Conservation (phyloP, 139 green algal genomes). For the Chlorella sp. region DNA sequence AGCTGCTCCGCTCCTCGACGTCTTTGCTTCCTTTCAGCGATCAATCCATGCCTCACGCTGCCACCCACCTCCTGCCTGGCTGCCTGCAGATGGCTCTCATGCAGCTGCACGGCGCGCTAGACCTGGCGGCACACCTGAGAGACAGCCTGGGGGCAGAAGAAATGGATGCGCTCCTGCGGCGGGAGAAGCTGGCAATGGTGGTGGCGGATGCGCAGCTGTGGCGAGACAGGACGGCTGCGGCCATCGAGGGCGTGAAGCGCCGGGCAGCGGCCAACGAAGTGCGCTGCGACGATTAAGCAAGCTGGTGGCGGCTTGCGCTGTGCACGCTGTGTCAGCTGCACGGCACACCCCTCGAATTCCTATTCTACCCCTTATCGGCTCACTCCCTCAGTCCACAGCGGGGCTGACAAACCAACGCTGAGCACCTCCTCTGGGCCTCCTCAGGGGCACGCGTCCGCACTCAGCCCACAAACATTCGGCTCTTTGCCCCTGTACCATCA, state of each 20-base stretch:
- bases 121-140: background rate
- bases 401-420: no score
- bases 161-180: background rate
- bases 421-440: no score
- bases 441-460: no score
- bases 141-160: background rate
- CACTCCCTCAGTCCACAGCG: no score
- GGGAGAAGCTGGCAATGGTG: background rate
- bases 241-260: background rate
- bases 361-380: no score
- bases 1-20: background rate
- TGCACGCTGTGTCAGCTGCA: no score
- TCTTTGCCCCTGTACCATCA: no score
- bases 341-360: no score
- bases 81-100: constrained; percentile 11
- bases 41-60: background rate
- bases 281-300: background rate
- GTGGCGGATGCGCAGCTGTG: background rate
- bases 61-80: background rate
- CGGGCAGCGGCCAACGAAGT: constrained; percentile 3
- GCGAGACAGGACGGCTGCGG: background rate
- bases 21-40: no score
- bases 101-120: background rate
- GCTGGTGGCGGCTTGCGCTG: no score
- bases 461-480: no score